Percentiles rank a stretch among this genome's conserved stretches.
Evolutionary conservation across 805 yeast species (phyloP).

Genomic region (Kodamaea jinghongensis): DNA sequence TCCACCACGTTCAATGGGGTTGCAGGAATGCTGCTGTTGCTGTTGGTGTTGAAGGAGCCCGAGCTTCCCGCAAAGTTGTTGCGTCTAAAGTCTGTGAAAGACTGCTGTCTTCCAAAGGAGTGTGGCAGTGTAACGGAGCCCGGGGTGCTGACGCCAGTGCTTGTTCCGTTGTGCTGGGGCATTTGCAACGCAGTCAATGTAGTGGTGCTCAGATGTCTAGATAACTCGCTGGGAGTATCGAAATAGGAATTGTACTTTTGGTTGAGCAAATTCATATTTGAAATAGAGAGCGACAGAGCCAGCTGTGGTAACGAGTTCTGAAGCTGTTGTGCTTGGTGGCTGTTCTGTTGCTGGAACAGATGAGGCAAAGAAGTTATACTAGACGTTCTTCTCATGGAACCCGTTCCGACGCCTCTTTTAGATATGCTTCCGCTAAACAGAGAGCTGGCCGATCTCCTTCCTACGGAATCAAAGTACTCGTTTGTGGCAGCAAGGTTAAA

Average conservation of each 20-base stretch:
- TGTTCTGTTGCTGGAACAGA: conserved; percentile 3
- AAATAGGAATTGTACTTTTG: conserved; percentile 20
- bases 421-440: conserved; percentile 9
- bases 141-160: conserved; percentile 9
- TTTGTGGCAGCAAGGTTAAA: conserved; percentile 19
- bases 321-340: conserved; percentile 7
- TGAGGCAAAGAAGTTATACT: conserved; percentile 5
- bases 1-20: conserved; percentile 14
- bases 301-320: conserved; percentile 1
- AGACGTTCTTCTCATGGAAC: conserved; percentile 4
- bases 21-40: conserved; percentile 13
- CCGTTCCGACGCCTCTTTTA: conserved; percentile 11
- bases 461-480: conserved; percentile 13
- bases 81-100: conserved; percentile 8
- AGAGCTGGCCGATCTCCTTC: conserved; percentile 9
- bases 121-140: conserved; percentile 12
- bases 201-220: conserved; percentile 13
- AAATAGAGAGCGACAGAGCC: conserved; percentile 21
- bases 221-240: conserved; percentile 14
- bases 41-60: conserved; percentile 6
- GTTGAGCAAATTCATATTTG: conserved; percentile 23
- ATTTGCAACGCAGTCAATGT: conserved; percentile 4
- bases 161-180: conserved; percentile 1
- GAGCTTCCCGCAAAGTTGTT: not conserved
- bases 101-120: conserved; percentile 8